Conservation (phyloP, 768 basidiomycete genomes). For the Hygrophorus russula region DNA sequence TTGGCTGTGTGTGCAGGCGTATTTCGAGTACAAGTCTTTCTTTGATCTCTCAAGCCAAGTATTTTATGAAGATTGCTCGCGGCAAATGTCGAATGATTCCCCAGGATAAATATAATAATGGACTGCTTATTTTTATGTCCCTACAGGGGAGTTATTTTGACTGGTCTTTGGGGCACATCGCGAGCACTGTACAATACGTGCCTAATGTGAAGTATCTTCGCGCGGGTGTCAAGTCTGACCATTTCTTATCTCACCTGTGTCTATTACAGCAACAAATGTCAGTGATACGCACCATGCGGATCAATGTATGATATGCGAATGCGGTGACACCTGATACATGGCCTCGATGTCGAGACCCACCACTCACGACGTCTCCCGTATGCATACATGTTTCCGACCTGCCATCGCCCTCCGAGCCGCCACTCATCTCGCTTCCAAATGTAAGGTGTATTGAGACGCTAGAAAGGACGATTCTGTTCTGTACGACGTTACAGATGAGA, state of each 20-base stretch:
- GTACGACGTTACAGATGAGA: constrained; percentile 4
- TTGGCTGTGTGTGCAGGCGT: constrained; percentile 17
- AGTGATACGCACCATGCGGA: too few relatives aligned
- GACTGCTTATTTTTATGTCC: constrained; percentile 62
- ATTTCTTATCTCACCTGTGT: too few relatives aligned
- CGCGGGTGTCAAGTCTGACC: too few relatives aligned
- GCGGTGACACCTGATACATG: too few relatives aligned
- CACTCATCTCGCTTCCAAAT: too few relatives aligned
- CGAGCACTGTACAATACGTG: constrained; percentile 57
- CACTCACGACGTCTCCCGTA: too few relatives aligned
- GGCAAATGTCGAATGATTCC: constrained; percentile 78
- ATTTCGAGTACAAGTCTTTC: constrained; percentile 60
- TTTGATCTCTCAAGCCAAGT: constrained; percentile 54
- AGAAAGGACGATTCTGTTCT: neutral
- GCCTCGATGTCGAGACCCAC: too few relatives aligned
- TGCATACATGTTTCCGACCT: too few relatives aligned
- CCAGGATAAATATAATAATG: constrained; percentile 81
- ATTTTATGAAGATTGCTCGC: constrained; percentile 55
- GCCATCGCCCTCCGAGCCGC: too few relatives aligned
- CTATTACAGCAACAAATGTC: too few relatives aligned
- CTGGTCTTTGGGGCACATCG: constrained; percentile 59
- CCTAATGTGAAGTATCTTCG: constrained; percentile 23
- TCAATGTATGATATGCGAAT: too few relatives aligned
- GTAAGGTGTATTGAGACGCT: too few relatives aligned
- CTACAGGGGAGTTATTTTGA: constrained; percentile 70